Conservation (phyloP, 768 basidiomycete genomes). For the Naganishia antarctica region DNA sequence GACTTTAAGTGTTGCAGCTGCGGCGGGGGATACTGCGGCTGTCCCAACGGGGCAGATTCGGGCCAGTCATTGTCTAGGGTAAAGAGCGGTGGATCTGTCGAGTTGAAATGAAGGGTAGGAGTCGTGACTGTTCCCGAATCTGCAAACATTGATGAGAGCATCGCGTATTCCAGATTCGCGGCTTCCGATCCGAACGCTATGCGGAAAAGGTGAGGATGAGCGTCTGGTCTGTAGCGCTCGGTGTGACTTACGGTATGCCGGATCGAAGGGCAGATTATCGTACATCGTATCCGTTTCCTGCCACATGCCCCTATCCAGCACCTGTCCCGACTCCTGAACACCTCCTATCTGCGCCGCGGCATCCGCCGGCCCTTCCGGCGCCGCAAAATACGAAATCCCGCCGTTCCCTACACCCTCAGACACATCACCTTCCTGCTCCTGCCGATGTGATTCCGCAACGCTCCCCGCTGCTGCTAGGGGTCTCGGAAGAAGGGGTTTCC, state of each 20-base stretch:
- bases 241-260: constrained; percentile 19
- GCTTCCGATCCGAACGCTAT: constrained; percentile 73
- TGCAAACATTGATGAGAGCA: constrained; percentile 83
- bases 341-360: background rate
- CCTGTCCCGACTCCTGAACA: background rate
- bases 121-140: constrained; percentile 22
- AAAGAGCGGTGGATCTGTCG: constrained; percentile 23
- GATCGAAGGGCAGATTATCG: constrained; percentile 21
- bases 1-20: background rate
- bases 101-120: background rate
- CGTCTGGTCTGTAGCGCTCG: background rate
- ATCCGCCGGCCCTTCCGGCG: background rate
- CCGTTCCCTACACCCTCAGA: background rate
- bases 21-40: background rate
- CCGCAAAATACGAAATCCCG: background rate
- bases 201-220: background rate
- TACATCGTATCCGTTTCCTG: constrained; percentile 20
- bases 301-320: constrained; percentile 6
- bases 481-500: background rate
- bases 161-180: constrained; percentile 90
- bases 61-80: constrained; percentile 23
- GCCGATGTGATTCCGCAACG: background rate
- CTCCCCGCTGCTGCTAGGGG: background rate
- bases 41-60: background rate
- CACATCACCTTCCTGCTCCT: too few species aligned